A percentile compares a stretch with the other conserved stretches of the same genome.
phyloP scores from a whole-genome alignment of 768 basidiomycete species.

The Rubroboletus pulcherrimus region DNA sequence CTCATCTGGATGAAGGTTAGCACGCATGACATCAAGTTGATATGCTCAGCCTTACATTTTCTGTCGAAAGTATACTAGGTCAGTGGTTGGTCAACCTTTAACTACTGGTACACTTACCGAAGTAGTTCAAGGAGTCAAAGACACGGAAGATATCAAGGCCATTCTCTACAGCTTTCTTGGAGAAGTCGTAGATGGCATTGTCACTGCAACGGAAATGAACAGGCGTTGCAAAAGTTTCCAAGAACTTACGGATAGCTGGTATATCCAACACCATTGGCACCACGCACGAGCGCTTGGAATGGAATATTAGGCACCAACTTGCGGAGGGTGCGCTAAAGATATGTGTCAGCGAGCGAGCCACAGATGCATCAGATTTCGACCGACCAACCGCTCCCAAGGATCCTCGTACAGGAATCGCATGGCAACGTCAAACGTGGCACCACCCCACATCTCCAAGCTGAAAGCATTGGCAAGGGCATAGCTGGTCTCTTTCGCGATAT shows the following conservation, averaged over 20 bases:
- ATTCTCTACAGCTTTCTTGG: slow-evolving; percentile 99
- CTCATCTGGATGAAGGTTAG: slow-evolving; percentile 62
- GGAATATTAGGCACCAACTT: slow-evolving; percentile 98
- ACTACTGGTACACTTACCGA: slow-evolving; percentile 53
- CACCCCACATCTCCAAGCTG: slow-evolving; percentile 98
- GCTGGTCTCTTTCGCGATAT: slow-evolving; percentile 97
- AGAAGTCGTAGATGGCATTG: slow-evolving; percentile 99
- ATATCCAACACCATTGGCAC: slow-evolving; percentile 98
- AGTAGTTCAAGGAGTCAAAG: slow-evolving; percentile 98
- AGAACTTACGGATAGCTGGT: slow-evolving; percentile 88
- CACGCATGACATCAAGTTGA: background rate
- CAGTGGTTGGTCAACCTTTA: background rate
- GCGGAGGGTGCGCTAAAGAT: slow-evolving; percentile 73
- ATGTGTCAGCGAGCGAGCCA: slow-evolving; percentile 9
- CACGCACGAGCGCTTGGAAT: slow-evolving; percentile 95
- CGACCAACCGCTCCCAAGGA: slow-evolving; percentile 95
- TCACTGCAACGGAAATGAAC: slow-evolving; percentile 49
- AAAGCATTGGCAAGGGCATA: slow-evolving; percentile 94
- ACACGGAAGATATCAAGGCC: slow-evolving; percentile 99
- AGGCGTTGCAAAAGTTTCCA: background rate
- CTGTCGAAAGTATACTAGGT: slow-evolving; percentile 34
- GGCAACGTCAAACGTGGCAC: slow-evolving; percentile 97
- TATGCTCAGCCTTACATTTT: slow-evolving; percentile 52
- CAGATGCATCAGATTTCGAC: slow-evolving; percentile 22
- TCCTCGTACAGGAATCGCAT: slow-evolving; percentile 99